These are phyloP conservation scores for Cladorrhinum sp. DNA, from an alignment of 2,329 filamentous ascomycete species.

Conservation along the genomic window DNA sequence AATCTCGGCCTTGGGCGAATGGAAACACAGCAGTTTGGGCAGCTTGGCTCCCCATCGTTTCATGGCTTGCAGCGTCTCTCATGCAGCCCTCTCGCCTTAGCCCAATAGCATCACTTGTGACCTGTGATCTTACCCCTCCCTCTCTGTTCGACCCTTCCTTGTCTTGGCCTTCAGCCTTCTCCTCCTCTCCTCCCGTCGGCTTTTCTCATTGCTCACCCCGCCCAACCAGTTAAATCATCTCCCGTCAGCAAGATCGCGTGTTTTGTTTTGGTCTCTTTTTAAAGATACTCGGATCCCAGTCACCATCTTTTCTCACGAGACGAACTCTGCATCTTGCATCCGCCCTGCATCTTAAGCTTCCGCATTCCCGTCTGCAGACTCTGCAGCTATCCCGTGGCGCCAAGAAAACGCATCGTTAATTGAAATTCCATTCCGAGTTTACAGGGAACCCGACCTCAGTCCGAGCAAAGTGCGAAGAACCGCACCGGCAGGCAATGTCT, in stretches of 20 bases:
- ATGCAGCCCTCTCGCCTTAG: constrained; percentile 5
- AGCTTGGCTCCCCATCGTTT: constrained; percentile 1
- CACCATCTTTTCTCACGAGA: background rate
- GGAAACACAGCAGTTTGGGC: background rate
- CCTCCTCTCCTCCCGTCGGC: background rate
- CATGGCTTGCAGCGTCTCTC: constrained; percentile 6
- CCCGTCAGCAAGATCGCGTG: background rate
- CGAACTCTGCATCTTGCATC: background rate
- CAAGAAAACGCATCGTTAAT: background rate
- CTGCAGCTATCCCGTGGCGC: background rate
- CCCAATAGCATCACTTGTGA: constrained; percentile 2
- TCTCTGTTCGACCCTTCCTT: background rate
- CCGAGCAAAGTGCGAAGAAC: too few relatives aligned
- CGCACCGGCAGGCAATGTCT: constrained; percentile 46
- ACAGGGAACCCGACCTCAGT: background rate
- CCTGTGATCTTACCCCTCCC: constrained; percentile 1
- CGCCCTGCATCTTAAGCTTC: background rate
- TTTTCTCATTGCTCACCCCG: background rate
- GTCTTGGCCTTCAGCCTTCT: constrained; percentile 1
- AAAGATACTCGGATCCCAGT: too few relatives aligned
- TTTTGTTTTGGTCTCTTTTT: constrained; percentile 1
- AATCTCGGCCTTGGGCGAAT: constrained; percentile 1
- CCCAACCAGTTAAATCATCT: background rate
- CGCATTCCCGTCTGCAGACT: background rate
- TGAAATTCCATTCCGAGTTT: background rate